Base-by-base conservation (phyloP, 352 stramenopile species). In the Globisporangium polare region DNA sequence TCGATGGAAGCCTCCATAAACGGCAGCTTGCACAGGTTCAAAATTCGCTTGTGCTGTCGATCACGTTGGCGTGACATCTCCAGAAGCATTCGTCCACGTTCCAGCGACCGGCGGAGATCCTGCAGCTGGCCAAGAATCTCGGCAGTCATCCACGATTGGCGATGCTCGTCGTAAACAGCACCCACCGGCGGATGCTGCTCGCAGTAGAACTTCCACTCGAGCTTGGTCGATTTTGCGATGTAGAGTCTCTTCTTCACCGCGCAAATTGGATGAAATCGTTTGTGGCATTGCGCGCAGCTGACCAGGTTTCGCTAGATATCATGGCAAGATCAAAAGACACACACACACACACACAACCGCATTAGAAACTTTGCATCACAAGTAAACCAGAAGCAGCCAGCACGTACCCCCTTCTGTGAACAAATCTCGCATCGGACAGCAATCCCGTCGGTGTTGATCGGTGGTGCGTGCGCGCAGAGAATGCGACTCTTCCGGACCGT, bases 11-110 rank as follows among this genome's bases (percentile, higher is more conserved):
- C 60, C 41, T 88, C 73, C 80, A 92, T 85, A 22, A 84, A 77
- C 37, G 76, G 77, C 29, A 88, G 62, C 50, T 74, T 72, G 60
- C 69, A 89, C 0, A 85, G 18, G 60, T 84, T 88, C 37, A 93
- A 60, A 53, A 94, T 58, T 20, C 85, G 80, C 60, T 92, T 94
- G 31, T 91, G 86, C 60, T 89, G 83, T n/a, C 86, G 79, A 66
- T 96, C 87, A 39, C 87, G 85, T 53, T 94, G 87, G 9, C 85
- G 80, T 7, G 77, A 73, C 87, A 96, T 92, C 58, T 96, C 85
- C 0, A 94, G 60, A 43, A 96, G 75, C 84, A 96, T 92, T 9
- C 87, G 72, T 9, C 83, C 84, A 43, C 87, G 85, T 53, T 96
- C 87, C 12, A 94, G 69, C 0, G 83, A 86, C n/a, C 76, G 77